These are phyloP conservation scores for Wallacemonas sp. DNA, from an alignment of 208 protist species.

Conservation along the genomic window DNA sequence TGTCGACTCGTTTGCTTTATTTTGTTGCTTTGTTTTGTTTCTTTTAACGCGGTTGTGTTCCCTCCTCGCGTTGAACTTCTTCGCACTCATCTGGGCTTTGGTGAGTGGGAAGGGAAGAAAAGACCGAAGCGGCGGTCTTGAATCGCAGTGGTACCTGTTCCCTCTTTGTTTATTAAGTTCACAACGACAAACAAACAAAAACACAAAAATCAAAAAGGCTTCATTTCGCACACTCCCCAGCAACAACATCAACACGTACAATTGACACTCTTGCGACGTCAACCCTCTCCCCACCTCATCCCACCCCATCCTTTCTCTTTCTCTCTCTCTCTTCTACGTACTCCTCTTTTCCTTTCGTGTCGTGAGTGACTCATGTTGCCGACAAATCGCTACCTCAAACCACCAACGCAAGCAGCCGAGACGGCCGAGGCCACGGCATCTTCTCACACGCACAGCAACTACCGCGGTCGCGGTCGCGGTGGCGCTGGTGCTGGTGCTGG, in stretches of 20 bases:
- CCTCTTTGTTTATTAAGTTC: no score
- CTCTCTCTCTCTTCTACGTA: neutral
- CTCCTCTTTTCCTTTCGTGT: neutral
- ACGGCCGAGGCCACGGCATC: neutral
- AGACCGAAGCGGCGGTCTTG: no score
- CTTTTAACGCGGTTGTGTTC: neutral
- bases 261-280: no score
- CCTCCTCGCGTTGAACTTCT: neutral
- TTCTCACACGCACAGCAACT: no score
- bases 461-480: conserved; percentile 3
- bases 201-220: no score
- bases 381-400: conserved; percentile 2
- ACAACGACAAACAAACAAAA: no score
- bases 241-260: no score
- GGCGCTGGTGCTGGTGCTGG: neutral
- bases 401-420: neutral
- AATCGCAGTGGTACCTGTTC: no score
- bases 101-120: no score
- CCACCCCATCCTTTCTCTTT: neutral
- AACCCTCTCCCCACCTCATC: neutral
- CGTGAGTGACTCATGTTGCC: neutral
- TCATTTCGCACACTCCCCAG: no score
- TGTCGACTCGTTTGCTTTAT: neutral
- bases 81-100: no score
- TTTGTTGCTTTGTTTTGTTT: neutral